Conservation (phyloP, 2,329 filamentous ascomycete genomes). For the Orbilia ellipsospora region DNA sequence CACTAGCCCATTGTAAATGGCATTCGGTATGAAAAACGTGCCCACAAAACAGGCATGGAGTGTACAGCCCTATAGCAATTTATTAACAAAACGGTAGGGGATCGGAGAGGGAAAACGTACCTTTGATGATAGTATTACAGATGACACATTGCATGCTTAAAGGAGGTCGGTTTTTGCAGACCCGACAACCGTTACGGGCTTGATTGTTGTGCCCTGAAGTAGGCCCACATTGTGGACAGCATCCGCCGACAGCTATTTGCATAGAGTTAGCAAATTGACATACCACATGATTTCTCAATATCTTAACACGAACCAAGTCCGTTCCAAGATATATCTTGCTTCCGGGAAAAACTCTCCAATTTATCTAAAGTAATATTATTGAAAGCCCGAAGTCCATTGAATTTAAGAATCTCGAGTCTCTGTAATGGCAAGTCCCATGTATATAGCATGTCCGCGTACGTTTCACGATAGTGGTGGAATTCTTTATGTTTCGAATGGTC, state of each 20-base stretch:
- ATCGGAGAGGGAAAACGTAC: slow-evolving; percentile 16
- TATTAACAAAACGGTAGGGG: not conserved
- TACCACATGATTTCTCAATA: not conserved
- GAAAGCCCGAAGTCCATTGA: slow-evolving; percentile 70
- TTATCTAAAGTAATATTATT: slow-evolving; percentile 41
- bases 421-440: slow-evolving; percentile 73
- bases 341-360: slow-evolving; percentile 46
- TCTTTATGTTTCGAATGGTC: slow-evolving; percentile 66
- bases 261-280: slow-evolving; percentile 10
- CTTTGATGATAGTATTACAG: slow-evolving; percentile 59
- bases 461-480: slow-evolving; percentile 72
- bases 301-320: slow-evolving; percentile 51
- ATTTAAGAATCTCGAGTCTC: slow-evolving; percentile 75
- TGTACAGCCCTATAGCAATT: slow-evolving; percentile 56
- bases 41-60: slow-evolving; percentile 59
- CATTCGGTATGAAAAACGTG: slow-evolving; percentile 60
- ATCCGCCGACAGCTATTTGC: slow-evolving; percentile 32
- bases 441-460: slow-evolving; percentile 76
- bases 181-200: slow-evolving; percentile 54
- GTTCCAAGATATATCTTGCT: slow-evolving; percentile 54
- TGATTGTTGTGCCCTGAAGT: slow-evolving; percentile 54
- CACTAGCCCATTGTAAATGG: slow-evolving; percentile 57
- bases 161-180: slow-evolving; percentile 58
- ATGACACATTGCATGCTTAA: slow-evolving; percentile 59
- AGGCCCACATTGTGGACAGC: slow-evolving; percentile 50